Base-by-base conservation (phyloP, 1,284 basidiomycete genomes). In the Fomitopsis palustris region DNA sequence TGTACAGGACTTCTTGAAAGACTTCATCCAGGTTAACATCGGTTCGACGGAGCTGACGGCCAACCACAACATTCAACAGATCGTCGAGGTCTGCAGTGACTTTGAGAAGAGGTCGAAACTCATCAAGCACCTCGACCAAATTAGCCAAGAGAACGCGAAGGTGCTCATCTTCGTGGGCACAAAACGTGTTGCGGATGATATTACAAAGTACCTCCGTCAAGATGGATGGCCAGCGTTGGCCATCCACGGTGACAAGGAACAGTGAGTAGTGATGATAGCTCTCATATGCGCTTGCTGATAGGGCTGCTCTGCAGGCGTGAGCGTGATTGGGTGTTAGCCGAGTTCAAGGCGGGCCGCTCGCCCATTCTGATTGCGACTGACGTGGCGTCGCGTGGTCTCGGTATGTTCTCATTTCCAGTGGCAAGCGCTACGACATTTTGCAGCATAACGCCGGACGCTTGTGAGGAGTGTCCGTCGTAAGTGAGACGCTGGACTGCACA, bases 181-280 rank as follows among this genome's bases (percentile, higher is more conserved):
- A 52, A 99, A 99, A 80, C 88, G 96, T 59, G 92, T 97, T 58
- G 96, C 96, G 57, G 96, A 99, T 73, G 96, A 99, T 68, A 91
- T 99, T 68, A 99, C 96, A 49, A 99, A 98, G 79, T 95, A 95
- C 75, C 81, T 98, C 54, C 90, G 95, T 67, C 91, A 93, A 81
- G 95, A 99, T 72, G 96, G 96, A 29, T 99, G 96, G 96, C 96
- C 96, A 31, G 95, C 96, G 12, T 82, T 99, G 55, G 96, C 96
- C 62, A 99, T 99, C 69, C 96, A 99, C 76, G 96, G 96, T 73
- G 96, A 99, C 81, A 98, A 98, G 78, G 92, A 94, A 78, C 92
- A 96, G 91, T 90, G 74, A 70, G 89, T 86, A 55, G 52, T 51
- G n/a, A 21, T 38, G 7, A 33, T 56, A 52, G 45, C 14, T 45